These are phyloP conservation scores for Allantophomopsis lycopodina DNA, from an alignment of 2,329 filamentous ascomycete genomes.

Conservation along the genomic window DNA sequence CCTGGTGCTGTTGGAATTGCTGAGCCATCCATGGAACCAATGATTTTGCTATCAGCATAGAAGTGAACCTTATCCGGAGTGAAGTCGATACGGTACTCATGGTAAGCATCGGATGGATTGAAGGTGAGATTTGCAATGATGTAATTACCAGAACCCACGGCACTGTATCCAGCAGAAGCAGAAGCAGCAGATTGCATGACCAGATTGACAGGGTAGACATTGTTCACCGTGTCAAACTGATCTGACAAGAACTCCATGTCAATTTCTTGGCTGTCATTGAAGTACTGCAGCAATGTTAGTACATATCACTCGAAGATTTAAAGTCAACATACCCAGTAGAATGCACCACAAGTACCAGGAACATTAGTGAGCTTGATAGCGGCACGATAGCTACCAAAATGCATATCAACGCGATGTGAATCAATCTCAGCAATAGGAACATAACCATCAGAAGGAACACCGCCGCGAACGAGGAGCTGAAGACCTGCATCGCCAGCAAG, in stretches of 20 bases:
- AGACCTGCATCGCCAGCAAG: slow-evolving; percentile 35
- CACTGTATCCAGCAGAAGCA: slow-evolving; percentile 44
- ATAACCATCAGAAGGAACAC: slow-evolving; percentile 29
- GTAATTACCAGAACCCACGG: slow-evolving; percentile 43
- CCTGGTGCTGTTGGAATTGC: slow-evolving; percentile 46
- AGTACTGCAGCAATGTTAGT: slow-evolving; percentile 36
- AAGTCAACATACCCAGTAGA: slow-evolving; percentile 52
- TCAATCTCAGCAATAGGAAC: slow-evolving; percentile 53
- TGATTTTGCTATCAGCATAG: slow-evolving; percentile 47
- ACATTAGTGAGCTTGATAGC: slow-evolving; percentile 48
- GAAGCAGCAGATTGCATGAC: slow-evolving; percentile 59
- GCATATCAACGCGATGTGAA: slow-evolving; percentile 42
- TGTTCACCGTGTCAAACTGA: slow-evolving; percentile 38
- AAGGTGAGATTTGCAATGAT: slow-evolving; percentile 46
- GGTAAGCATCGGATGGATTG: slow-evolving; percentile 48
- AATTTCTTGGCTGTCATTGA: slow-evolving; percentile 68
- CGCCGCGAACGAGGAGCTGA: slow-evolving; percentile 36
- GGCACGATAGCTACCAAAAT: slow-evolving; percentile 58
- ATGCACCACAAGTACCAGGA: slow-evolving; percentile 60
- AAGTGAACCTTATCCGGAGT: slow-evolving; percentile 47
- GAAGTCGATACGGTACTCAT: slow-evolving; percentile 75
- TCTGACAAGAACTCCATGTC: slow-evolving; percentile 67
- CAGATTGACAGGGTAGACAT: slow-evolving; percentile 51
- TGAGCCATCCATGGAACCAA: slow-evolving; percentile 42
- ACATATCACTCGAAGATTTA: background rate